These are phyloP conservation scores for Mastigamoeba balamuthi DNA, from an alignment of 78 protist genomes.

Conservation along the genomic window DNA sequence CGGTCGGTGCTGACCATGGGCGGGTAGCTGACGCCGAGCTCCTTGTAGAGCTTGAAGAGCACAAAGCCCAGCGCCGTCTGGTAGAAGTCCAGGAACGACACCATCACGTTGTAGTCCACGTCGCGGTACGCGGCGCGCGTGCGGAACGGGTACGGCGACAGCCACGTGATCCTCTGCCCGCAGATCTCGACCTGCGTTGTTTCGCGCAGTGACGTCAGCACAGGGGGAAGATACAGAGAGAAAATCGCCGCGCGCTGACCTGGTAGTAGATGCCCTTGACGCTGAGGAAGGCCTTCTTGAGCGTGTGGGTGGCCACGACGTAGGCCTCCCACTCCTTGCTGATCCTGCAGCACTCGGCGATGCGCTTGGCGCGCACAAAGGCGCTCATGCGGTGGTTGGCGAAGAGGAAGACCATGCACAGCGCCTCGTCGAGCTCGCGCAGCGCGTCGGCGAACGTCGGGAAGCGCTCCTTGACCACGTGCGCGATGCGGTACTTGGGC, in stretches of 20 bases:
- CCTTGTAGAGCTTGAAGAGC: slow-evolving; percentile 62
- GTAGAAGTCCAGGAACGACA: slow-evolving; percentile 81
- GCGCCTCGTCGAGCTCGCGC: slow-evolving; percentile 89
- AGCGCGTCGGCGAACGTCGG: slow-evolving; percentile 90
- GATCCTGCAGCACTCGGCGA: slow-evolving; percentile 31
- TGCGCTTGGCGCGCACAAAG: slow-evolving; percentile 14
- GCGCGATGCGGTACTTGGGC: slow-evolving; percentile 20
- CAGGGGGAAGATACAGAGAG: too few species aligned
- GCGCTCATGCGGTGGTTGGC: slow-evolving; percentile 34
- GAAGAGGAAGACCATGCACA: slow-evolving; percentile 70
- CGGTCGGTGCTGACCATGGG: too few species aligned
- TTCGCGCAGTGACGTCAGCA: too few species aligned
- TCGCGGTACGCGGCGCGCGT: slow-evolving; percentile 9
- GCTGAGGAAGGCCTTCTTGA: slow-evolving; percentile 80
- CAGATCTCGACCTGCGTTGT: slow-evolving; percentile 70
- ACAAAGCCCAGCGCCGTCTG: slow-evolving; percentile 61
- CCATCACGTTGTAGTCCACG: slow-evolving; percentile 76
- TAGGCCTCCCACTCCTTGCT: slow-evolving; percentile 56
- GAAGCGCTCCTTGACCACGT: slow-evolving; percentile 62
- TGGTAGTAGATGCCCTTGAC: slow-evolving; percentile 92
- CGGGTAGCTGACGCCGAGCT: slow-evolving; percentile 57
- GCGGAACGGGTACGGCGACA: slow-evolving; percentile 57
- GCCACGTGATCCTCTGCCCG: slow-evolving; percentile 84
- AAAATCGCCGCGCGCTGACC: too few species aligned
- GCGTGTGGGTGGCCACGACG: slow-evolving; percentile 12